Evolutionary conservation across 1,284 basidiomycete genomes (phyloP), one percentile per base, ranked within the genome.

Genomic region (Melanopsichium pennsylvanicum): DNA sequence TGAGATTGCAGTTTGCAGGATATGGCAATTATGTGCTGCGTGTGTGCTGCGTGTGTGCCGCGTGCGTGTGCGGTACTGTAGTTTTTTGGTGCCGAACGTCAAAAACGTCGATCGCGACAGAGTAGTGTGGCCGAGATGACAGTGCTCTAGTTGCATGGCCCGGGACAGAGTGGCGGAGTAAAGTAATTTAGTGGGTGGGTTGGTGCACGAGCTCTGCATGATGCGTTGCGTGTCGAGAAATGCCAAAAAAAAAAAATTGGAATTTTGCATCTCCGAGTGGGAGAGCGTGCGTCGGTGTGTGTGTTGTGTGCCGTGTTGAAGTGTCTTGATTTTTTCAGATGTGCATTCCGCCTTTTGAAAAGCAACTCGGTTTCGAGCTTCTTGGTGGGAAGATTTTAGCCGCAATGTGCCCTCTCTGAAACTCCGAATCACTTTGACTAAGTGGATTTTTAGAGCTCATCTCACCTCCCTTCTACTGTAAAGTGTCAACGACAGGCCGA

Each of bases 131-230:
- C 45, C 45, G 45, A 48, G 22, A 12, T 2, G 13, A 37, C 33
- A 44, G 45, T 32, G 51, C 7, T 19, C 13, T 16, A 32, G 31
- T 48, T 45, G 45, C n/a, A 19, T 27, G 41, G 37, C 52, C 43
- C n/a, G 40, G 54, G 54, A 25, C 40, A 26, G 34, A 21, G 16
- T 46, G 51, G 43, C 44, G 43, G 38, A 55, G 31, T 23, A n/a
- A n/a, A n/a, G n/a, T n/a, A n/a, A n/a, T n/a, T n/a, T n/a, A 26
- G 51, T 56, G 45, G 52, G 52, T 34, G 44, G 37, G 52, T 41
- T 41, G 11, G 21, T 48, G 52, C 52, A 56, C 38, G 36, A 40
- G 37, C 32, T 18, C 45, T 59, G 56, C 56, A 23, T 39, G 21
- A 19, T 36, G 43, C 43, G 37, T 46, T 23, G 27, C 3, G 36